Percentiles rank a stretch among this genome's conserved stretches.
These are phyloP conservation scores for Penicillium argentinense DNA, from an alignment of 495 filamentous ascomycete genomes.

Conservation along the genomic window DNA sequence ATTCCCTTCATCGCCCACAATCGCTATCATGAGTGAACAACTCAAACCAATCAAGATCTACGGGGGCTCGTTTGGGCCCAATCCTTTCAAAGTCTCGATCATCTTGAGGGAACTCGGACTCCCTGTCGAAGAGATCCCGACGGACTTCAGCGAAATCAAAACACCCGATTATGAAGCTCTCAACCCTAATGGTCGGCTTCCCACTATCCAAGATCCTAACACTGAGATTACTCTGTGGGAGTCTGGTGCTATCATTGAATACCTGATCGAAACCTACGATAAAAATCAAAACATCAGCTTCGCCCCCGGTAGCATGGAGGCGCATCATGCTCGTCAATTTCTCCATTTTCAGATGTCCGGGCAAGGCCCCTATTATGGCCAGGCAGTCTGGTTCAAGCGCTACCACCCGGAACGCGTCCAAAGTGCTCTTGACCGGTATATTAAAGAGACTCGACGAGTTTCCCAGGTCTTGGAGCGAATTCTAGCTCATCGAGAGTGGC, in stretches of 20 bases:
- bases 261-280: constrained; percentile 40
- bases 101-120: too few relatives aligned
- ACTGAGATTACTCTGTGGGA: constrained; percentile 20
- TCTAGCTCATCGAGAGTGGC: constrained; percentile 33
- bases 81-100: too few relatives aligned
- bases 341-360: constrained; percentile 41
- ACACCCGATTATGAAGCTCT: background rate
- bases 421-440: constrained; percentile 47
- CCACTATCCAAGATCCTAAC: constrained; percentile 4
- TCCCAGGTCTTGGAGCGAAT: constrained; percentile 42
- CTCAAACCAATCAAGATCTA: too few relatives aligned
- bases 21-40: too few relatives aligned
- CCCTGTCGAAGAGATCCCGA: too few relatives aligned
- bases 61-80: too few relatives aligned
- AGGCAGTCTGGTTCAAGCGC: constrained; percentile 37
- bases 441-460: constrained; percentile 47
- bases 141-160: constrained; percentile 9
- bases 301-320: constrained; percentile 26
- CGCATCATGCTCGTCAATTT: constrained; percentile 33
- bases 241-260: too few relatives aligned
- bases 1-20: too few relatives aligned
- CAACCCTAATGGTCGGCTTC: constrained; percentile 4
- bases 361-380: constrained; percentile 43
- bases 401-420: constrained; percentile 47
- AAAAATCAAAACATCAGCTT: constrained; percentile 28